Base-by-base conservation (phyloP, 306 rosid species). In the Dryas drummondii region DNA sequence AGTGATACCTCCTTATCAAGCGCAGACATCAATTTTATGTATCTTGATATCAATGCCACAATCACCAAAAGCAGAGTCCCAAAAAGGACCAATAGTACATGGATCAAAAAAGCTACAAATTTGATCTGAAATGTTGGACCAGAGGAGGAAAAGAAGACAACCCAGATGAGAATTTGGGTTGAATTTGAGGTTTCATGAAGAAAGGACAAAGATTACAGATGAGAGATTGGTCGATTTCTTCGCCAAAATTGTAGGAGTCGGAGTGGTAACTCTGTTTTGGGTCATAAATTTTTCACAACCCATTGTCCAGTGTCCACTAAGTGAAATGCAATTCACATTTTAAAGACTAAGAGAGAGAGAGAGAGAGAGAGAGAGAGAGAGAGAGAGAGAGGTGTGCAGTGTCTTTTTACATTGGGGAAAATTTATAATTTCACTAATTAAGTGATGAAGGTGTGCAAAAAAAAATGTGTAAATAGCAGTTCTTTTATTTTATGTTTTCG, bases 11-110 rank as follows among this genome's bases (percentile, higher is more conserved):
- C 90, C 63, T 81, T 58, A 46, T 69, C 82, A 78, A 85, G 53
- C 72, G 70, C 80, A 82, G 97, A 87, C 91, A 88, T 91, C 74
- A 73, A 80, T 27, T 57, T 66, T 42, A 5, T 46, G 22, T 49
- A 68, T 26, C 47, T 22, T 22, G 16, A 56, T 17, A 27, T 46
- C 53, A 37, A 56, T 68, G 22, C 22, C 22, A 63, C n/a, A 9
- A 32, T 15, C 12, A n/a, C 42, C 51, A 37, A 47, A 60, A 14
- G 27, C 44, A 26, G n/a, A 68, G 19, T 7, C 22, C 67, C 79
- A 58, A 48, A 57, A 42, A 50, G 52, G 10, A 63, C 22, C 52
- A 47, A 37, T 4, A 62, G 45, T 41, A 55, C n/a, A 16, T 17
- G 61, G 53, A 66, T 44, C 71, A 70, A 47, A 14, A 59, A 59